Evolutionary conservation across 2,329 filamentous ascomycete genomes (phyloP).

Genomic region (Thermomyces lanuginosus): DNA sequence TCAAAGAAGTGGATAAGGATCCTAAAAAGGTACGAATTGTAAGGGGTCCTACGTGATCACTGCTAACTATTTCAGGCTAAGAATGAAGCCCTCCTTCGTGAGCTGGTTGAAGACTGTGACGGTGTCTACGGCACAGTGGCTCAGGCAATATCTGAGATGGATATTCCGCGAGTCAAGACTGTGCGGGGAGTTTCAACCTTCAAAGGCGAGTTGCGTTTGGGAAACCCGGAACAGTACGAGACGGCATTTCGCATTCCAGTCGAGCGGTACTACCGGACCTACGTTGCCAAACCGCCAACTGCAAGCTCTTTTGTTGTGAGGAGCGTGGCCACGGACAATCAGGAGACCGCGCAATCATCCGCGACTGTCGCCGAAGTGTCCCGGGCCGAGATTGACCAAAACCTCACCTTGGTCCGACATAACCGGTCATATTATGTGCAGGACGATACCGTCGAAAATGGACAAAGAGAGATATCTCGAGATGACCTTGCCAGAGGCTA

Average conservation of each 20-base stretch:
- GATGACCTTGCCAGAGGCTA: constrained; percentile 86
- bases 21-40: constrained; percentile 41
- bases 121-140: constrained; percentile 70
- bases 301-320: constrained; percentile 59
- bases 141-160: constrained; percentile 66
- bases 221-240: constrained; percentile 56
- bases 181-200: constrained; percentile 64
- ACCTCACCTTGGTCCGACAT: constrained; percentile 55
- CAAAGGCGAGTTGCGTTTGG: constrained; percentile 63
- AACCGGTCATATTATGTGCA: constrained; percentile 67
- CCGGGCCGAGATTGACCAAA: constrained; percentile 7
- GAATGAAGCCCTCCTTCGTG: constrained; percentile 55
- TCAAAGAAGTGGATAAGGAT: constrained; percentile 80
- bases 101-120: constrained; percentile 50
- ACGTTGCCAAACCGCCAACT: constrained; percentile 54
- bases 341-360: constrained; percentile 38
- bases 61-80: constrained; percentile 30
- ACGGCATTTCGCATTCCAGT: constrained; percentile 68
- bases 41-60: too few relatives aligned
- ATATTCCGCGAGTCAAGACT: constrained; percentile 58
- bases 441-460: constrained; percentile 56
- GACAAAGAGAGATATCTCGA: constrained; percentile 64
- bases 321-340: constrained; percentile 29
- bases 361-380: constrained; percentile 25
- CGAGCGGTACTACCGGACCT: constrained; percentile 78